These are phyloP conservation scores for Trametes hirsuta DNA, from an alignment of 1,284 basidiomycete species.

Conservation along the genomic window DNA sequence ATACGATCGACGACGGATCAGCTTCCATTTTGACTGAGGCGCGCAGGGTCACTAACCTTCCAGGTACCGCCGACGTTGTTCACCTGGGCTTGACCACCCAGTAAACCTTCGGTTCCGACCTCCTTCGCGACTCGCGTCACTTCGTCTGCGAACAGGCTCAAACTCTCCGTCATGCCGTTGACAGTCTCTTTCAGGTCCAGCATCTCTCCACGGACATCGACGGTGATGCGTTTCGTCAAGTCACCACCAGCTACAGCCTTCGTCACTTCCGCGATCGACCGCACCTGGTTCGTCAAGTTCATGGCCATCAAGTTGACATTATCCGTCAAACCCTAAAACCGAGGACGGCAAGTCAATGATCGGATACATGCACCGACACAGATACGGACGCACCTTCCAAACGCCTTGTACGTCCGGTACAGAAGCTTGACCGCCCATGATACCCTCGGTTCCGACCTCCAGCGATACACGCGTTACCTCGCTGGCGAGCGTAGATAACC, in stretches of 20 bases:
- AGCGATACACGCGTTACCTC: constrained; percentile 88
- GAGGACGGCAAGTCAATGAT: not conserved
- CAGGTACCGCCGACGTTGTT: constrained; percentile 96
- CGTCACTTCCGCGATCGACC: constrained; percentile 83
- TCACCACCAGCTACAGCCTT: constrained; percentile 92
- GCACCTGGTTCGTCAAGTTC: constrained; percentile 92
- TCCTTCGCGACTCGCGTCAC: constrained; percentile 88
- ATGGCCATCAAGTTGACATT: constrained; percentile 91
- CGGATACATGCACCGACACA: not conserved
- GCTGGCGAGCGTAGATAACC: constrained; percentile 81
- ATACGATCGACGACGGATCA: not conserved
- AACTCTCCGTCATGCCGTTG: constrained; percentile 88
- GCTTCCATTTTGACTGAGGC: constrained; percentile 8
- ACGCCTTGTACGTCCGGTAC: constrained; percentile 90
- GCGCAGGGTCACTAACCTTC: constrained; percentile 63
- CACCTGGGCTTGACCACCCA: constrained; percentile 88
- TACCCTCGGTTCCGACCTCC: constrained; percentile 95
- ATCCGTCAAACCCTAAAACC: constrained; percentile 63
- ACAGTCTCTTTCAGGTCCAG: constrained; percentile 86
- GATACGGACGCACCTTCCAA: constrained; percentile 70
- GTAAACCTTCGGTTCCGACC: constrained; percentile 89
- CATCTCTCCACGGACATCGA: constrained; percentile 91
- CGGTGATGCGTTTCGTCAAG: constrained; percentile 88
- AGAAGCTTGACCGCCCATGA: constrained; percentile 91
- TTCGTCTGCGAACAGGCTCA: constrained; percentile 88